A percentile compares a stretch with the other conserved stretches of the same genome.
Evolutionary conservation across 345 rosid genomes (phyloP).

Genomic region (Salix suchowensis): DNA sequence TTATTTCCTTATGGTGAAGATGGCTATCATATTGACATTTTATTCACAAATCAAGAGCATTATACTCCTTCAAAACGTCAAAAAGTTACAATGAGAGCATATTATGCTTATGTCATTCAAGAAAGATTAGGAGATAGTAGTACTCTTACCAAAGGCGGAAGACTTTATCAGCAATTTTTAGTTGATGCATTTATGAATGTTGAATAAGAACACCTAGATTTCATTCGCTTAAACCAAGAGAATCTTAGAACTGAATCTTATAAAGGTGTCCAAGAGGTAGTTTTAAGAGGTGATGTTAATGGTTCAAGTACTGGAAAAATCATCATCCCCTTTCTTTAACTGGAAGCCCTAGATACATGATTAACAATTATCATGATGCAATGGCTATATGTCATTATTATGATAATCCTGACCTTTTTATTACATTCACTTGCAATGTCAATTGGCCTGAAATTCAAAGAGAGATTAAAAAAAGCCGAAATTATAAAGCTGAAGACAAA

Average conservation of each 20-base stretch:
- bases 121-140: not conserved
- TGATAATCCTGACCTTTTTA: too few species aligned
- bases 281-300: not conserved
- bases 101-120: not conserved
- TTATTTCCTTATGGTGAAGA: not conserved
- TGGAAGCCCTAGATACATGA: too few species aligned
- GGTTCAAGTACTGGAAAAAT: not conserved
- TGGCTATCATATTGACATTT: not conserved
- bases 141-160: not conserved
- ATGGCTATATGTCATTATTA: too few species aligned
- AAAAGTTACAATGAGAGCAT: not conserved
- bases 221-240: not conserved
- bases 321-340: not conserved
- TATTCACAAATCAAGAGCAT: not conserved
- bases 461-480: too few species aligned
- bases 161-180: not conserved
- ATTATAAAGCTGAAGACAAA: too few species aligned
- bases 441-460: too few species aligned
- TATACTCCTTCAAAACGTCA: fast-evolving
- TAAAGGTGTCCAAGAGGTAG: fast-evolving
- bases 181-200: not conserved
- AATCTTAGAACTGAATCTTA: not conserved
- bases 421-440: too few species aligned
- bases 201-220: not conserved
- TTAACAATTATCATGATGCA: too few species aligned